A percentile compares a stretch with the other conserved stretches of the same genome.
Evolutionary conservation across 2,329 filamentous ascomycete species (phyloP).

Genomic region (Penicillium psychrosexuale): DNA sequence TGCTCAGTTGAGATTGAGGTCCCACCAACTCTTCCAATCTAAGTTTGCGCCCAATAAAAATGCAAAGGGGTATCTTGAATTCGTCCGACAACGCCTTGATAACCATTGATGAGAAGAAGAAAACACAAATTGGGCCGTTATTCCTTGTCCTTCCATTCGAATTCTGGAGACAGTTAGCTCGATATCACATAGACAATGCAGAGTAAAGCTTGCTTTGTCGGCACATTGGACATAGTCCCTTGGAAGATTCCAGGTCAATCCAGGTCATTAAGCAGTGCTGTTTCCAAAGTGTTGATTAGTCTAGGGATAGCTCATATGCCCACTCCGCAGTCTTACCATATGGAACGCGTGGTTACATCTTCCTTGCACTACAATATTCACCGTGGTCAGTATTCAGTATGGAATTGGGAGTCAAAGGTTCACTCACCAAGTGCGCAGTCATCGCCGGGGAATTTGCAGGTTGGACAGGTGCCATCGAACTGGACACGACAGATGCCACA

Average conservation of each 20-base stretch:
- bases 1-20: not conserved
- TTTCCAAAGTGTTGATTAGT: constrained; percentile 5
- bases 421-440: constrained; percentile 82
- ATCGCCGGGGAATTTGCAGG: constrained; percentile 96
- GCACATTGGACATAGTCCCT: constrained; percentile 96
- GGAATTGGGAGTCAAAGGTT: constrained; percentile 15
- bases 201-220: constrained; percentile 67
- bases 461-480: constrained; percentile 96
- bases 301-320: constrained; percentile 4
- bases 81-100: constrained; percentile 4
- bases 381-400: constrained; percentile 9
- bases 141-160: constrained; percentile 51
- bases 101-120: not conserved
- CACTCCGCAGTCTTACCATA: constrained; percentile 60
- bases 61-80: constrained; percentile 8
- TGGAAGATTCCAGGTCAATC: constrained; percentile 92
- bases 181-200: not conserved
- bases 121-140: constrained; percentile 13
- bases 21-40: not conserved
- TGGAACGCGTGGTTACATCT: constrained; percentile 98
- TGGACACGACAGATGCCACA: constrained; percentile 98
- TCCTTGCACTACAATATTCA: constrained; percentile 67
- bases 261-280: constrained; percentile 85
- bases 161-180: constrained; percentile 41
- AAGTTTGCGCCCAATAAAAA: not conserved